phyloP scores from a whole-genome alignment of 2,329 filamentous ascomycete species.

The Microdochium paspali region DNA sequence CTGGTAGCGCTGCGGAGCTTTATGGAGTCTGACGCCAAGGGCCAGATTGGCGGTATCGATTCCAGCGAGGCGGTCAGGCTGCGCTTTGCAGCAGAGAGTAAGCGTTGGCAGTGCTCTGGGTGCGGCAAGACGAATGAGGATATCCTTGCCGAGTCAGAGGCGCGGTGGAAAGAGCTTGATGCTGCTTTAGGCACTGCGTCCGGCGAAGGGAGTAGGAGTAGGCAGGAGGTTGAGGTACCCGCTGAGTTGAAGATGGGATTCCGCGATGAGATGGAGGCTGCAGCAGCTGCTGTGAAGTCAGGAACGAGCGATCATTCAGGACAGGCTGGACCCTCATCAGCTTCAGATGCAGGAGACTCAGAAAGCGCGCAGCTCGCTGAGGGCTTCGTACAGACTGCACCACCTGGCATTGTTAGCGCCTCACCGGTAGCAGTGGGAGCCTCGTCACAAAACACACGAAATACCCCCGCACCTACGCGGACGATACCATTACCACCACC shows the following conservation, averaged over 20 bases:
- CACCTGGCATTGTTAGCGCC: constrained; percentile 3
- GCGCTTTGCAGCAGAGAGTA: constrained; percentile 59
- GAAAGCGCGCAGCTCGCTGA: constrained; percentile 40
- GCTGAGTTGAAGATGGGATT: constrained; percentile 57
- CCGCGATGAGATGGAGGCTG: constrained; percentile 56
- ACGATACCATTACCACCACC: constrained; percentile 14
- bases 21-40: constrained; percentile 84
- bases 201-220: constrained; percentile 7
- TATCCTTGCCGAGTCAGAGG: constrained; percentile 63
- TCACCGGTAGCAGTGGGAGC: background rate
- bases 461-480: constrained; percentile 16
- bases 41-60: constrained; percentile 86
- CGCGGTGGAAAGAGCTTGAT: constrained; percentile 20
- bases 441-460: background rate
- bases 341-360: constrained; percentile 17
- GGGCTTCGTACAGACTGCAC: constrained; percentile 45
- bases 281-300: constrained; percentile 13
- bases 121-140: constrained; percentile 67
- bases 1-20: constrained; percentile 72
- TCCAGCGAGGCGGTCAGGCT: constrained; percentile 57
- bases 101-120: constrained; percentile 55
- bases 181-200: constrained; percentile 25
- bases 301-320: background rate
- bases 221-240: constrained; percentile 38
- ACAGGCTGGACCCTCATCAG: background rate